Evolutionary conservation across 179 eudicot genomes (phyloP).

Genomic region (Pouteria campechiana): DNA sequence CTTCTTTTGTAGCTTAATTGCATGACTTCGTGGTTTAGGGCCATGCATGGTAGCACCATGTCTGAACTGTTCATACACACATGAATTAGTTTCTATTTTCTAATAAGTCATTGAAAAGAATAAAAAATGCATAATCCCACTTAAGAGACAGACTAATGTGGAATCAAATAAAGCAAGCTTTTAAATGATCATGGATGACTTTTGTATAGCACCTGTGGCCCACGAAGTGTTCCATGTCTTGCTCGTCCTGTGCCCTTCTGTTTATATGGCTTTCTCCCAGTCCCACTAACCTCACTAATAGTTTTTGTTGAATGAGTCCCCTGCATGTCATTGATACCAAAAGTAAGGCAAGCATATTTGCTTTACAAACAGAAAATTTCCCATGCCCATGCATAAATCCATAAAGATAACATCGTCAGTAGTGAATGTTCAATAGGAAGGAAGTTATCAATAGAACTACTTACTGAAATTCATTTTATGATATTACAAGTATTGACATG

Average conservation of each 20-base stretch:
- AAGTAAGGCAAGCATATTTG: no score
- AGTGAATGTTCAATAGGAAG: no score
- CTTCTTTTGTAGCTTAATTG: constrained; percentile 76
- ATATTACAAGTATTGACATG: no score
- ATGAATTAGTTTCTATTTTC: constrained; percentile 2
- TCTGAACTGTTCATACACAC: constrained; percentile 63
- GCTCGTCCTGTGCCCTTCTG: constrained; percentile 93
- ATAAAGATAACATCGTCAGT: no score
- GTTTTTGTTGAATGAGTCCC: constrained; percentile 99
- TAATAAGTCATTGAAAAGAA: no score
- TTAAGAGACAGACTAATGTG: not conserved
- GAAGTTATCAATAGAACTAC: no score
- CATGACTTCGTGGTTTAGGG: constrained; percentile 98
- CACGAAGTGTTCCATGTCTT: constrained; percentile 84
- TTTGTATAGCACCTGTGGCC: constrained; percentile 64
- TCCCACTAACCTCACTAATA: constrained; percentile 96
- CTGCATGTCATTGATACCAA: constrained; percentile 35
- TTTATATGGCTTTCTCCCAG: constrained; percentile 80
- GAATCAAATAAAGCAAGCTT: no score
- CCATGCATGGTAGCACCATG: constrained; percentile 89
- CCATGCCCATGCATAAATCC: no score
- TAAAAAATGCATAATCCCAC: not conserved
- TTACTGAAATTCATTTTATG: no score
- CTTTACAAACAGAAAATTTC: no score
- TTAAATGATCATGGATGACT: constrained; percentile 1